Evolutionary conservation across 352 stramenopile species (phyloP), one percentile per base, ranked within the genome.

Genomic region (Phytophthora tentaculata): DNA sequence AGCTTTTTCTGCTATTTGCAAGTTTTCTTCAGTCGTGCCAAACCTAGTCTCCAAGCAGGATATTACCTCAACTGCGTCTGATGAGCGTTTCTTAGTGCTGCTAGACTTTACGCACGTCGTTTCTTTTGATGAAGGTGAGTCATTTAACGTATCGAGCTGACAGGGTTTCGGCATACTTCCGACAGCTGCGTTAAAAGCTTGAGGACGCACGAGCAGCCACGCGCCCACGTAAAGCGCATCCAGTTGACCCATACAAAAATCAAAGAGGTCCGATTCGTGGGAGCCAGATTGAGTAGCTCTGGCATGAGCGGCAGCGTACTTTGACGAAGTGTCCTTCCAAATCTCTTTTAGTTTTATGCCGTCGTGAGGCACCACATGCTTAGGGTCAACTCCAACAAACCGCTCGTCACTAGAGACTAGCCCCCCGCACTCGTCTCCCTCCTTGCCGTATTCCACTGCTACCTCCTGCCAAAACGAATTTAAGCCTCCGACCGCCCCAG

Each of bases 101-200:
- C 17, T 47, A 3, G 39, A 22, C 39, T 5, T 47, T n/a, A 16
- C 22, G 39, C 39, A 22, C 5, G 39, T 19, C 12, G 3, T n/a
- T 8, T 47, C 39, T 2, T 47, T n/a, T 14, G 39, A 47, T 22
- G 17, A 22, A 9, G 12, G 8, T 6, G 3, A 3, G 14, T 47
- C 12, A 10, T 47, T 22, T 22, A 47, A 16, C 39, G 39, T 47
- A n/a, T 19, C 5, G 1, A 47, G 39, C 17, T 47, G 39, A 22
- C 39, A 8, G 39, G 20, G 39, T n/a, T 49, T 63, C 1, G 56
- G 56, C 20, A 55, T 45, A 14, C 56, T 56, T 13, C 20, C 29
- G 28, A 63, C 45, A 35, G 29, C 44, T 41, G 28, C 56, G 7
- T 19, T 39, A 24, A 63, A 63, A 10, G 56, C 56, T 22, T 63